Conservation (phyloP, 306 rosid species). For the Cicer yamashitae region DNA sequence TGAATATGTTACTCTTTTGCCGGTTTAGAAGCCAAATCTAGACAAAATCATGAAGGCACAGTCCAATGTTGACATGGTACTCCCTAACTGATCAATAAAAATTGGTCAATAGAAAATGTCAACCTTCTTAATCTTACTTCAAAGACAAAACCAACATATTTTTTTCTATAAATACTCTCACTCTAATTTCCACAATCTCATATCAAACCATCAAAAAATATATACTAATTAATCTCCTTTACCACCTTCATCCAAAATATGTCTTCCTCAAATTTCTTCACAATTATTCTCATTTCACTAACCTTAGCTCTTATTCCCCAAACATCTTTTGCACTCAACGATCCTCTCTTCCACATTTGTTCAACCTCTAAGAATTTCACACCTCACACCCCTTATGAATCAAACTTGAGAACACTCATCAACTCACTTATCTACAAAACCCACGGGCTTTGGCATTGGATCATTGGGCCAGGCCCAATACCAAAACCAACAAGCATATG, state of each 20-base stretch:
- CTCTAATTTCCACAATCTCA: conserved; percentile 8
- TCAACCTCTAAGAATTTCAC: conserved; percentile 56
- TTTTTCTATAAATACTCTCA: conserved; percentile 32
- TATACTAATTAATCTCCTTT: neutral
- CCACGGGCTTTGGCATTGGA: conserved; percentile 45
- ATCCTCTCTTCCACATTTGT: conserved; percentile 54
- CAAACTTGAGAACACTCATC: conserved; percentile 33
- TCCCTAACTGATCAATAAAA: neutral
- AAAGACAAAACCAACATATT: neutral
- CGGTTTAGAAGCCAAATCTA: neutral
- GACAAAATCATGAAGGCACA: neutral
- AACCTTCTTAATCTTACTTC: neutral
- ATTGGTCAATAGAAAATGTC: conserved; percentile 36
- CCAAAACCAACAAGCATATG: conserved; percentile 30
- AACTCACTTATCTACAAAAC: conserved; percentile 33
- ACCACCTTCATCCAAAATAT: conserved; percentile 39
- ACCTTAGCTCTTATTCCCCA: conserved; percentile 41
- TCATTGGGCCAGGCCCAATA: conserved; percentile 18
- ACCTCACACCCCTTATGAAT: conserved; percentile 33
- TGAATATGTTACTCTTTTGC: neutral
- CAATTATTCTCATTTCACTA: neutral
- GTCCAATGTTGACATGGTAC: conserved; percentile 36
- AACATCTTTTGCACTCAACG: conserved; percentile 45
- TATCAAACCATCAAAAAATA: neutral
- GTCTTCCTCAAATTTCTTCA: conserved; percentile 34